Conservation (phyloP, 441 rosid genomes). For the Populus tomentosa region DNA sequence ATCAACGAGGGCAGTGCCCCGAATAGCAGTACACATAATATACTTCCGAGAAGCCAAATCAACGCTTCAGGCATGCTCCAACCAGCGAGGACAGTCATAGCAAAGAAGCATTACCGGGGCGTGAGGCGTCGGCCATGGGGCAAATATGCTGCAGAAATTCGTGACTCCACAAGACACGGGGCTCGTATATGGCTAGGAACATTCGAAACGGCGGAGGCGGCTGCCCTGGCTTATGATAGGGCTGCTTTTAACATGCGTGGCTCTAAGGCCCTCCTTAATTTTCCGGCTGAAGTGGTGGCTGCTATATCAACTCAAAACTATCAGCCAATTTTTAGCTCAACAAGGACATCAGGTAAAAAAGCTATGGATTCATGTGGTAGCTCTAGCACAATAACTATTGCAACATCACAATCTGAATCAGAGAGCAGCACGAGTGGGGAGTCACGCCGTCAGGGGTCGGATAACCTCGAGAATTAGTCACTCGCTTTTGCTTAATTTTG, state of each 20-base stretch:
- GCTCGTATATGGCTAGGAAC: conserved; percentile 62
- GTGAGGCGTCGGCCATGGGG: conserved; percentile 73
- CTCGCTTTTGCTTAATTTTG: not conserved
- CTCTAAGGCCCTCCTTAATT: conserved; percentile 58
- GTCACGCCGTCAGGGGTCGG: not conserved
- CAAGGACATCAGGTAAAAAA: not conserved
- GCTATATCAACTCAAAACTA: conserved; percentile 16
- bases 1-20: conserved; percentile 27
- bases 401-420: conserved; percentile 16
- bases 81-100: conserved; percentile 21
- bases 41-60: conserved; percentile 14
- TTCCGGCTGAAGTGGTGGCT: conserved; percentile 42
- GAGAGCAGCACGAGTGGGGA: conserved; percentile 19
- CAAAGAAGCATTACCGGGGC: conserved; percentile 59
- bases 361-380: conserved; percentile 17
- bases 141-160: conserved; percentile 62
- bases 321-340: conserved; percentile 1
- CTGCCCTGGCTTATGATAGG: conserved; percentile 55
- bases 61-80: conserved; percentile 15
- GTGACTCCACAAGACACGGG: conserved; percentile 47
- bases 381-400: conserved; percentile 1
- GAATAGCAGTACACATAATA: not conserved
- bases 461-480: not conserved
- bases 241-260: conserved; percentile 70
- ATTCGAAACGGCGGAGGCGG: conserved; percentile 11